Base-by-base conservation (phyloP, 352 stramenopile species). In the Phytopythium helicoides region DNA sequence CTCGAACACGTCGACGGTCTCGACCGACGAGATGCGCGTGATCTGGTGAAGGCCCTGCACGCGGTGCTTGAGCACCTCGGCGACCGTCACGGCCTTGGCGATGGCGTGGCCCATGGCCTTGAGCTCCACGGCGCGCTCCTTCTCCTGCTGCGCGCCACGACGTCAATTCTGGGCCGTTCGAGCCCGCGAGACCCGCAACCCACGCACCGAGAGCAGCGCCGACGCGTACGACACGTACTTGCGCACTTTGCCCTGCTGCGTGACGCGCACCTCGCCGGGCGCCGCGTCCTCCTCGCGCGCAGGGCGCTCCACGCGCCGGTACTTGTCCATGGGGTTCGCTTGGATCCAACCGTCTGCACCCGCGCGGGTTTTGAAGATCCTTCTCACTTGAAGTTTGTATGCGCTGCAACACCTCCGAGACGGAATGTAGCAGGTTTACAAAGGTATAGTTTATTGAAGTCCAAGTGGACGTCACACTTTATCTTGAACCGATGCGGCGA, bases 91-190 rank as follows among this genome's bases (percentile, higher is more conserved):
- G 14, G 85, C 81, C 59, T 93, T 93, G 64, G 67, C 85, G 66
- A 94, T 94, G 31, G 82, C 82, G 40, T 89, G 79, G 48, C 82
- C 85, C 80, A 92, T 92, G 33, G 82, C 85, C 57, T 87, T 91
- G 22, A 94, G 52, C 57, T 89, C 74, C 33, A 93, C 67, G 6
- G 38, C 56, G 33, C 60, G 69, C 64, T 90, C 73, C 38, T 71
- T 76, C 52, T 88, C 80, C 81, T 90, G 44, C 40, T 19, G n/a
- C 7, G 44, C 6, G 10, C 22, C 25, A 16, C n/a, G 16, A 21
- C 3, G 3, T 6, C 33, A 19, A 16, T 12, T 39, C 45, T 11
- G 5, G 19, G 22, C n/a, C 12, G 7, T 12, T 47, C 7, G 26
- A 31, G 6, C 28, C 28, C 28, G 8, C 7, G 25, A 47, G 10